Conservation (phyloP, 2,329 filamentous ascomycete genomes). For the Fusarium pseudograminearum region DNA sequence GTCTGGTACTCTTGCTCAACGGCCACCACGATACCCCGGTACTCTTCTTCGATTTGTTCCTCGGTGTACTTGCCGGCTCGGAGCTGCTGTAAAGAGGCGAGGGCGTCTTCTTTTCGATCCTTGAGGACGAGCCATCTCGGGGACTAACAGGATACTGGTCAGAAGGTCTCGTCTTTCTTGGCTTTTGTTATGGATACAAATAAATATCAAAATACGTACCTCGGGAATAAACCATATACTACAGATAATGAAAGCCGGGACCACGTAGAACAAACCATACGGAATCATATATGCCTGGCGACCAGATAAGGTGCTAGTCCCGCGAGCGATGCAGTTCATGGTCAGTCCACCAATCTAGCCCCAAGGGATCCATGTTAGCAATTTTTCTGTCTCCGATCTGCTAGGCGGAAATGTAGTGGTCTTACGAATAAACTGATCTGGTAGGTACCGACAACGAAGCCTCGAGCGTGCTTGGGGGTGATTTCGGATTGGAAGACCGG, state of each 20-base stretch:
- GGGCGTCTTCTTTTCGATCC: slow-evolving; percentile 35
- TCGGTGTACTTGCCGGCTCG: slow-evolving; percentile 29
- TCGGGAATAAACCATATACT: slow-evolving; percentile 44
- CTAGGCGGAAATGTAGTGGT: fast-evolving
- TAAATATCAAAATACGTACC: neutral
- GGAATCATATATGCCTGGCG: slow-evolving; percentile 43
- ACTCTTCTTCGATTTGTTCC: slow-evolving; percentile 37
- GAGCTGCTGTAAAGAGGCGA: slow-evolving; percentile 15
- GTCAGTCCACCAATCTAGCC: slow-evolving; percentile 42
- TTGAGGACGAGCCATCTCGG: slow-evolving; percentile 45
- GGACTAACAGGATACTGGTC: slow-evolving; percentile 7
- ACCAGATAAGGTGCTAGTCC: slow-evolving; percentile 35
- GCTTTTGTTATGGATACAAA: neutral
- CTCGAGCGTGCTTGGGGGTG: slow-evolving; percentile 42
- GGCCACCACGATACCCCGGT: slow-evolving; percentile 13
- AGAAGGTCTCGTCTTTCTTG: neutral
- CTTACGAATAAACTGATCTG: slow-evolving; percentile 44
- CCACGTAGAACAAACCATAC: slow-evolving; percentile 41
- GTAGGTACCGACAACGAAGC: slow-evolving; percentile 53
- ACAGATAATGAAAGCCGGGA: slow-evolving; percentile 27
- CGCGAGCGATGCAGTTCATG: slow-evolving; percentile 43
- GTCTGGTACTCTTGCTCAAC: slow-evolving; percentile 40
- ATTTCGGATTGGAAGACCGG: slow-evolving; percentile 54
- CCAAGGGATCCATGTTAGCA: neutral
- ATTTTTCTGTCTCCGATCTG: neutral